A percentile compares a stretch with the other conserved stretches of the same genome.
These are phyloP conservation scores for Colletotrichum sansevieriae DNA, from an alignment of 2,329 filamentous ascomycete genomes.

Conservation along the genomic window DNA sequence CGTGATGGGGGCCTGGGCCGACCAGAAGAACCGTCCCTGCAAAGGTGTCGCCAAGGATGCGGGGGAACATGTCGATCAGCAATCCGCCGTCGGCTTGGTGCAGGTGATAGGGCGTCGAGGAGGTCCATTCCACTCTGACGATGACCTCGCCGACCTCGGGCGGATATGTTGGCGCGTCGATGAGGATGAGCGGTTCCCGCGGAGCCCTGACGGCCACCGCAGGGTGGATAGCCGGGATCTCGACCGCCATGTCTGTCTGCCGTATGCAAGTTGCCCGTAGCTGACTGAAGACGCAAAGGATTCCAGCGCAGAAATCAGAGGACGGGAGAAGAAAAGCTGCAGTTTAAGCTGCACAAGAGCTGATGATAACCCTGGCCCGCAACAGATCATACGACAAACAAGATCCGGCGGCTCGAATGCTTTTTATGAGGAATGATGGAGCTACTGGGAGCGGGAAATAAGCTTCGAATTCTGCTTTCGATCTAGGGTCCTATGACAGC, in stretches of 20 bases:
- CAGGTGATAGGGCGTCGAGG: conserved; percentile 71
- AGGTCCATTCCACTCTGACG: conserved; percentile 68
- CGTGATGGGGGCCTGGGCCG: conserved; percentile 52
- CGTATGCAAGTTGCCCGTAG: background rate
- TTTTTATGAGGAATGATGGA: conserved; percentile 3
- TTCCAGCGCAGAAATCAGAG: background rate
- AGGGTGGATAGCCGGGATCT: conserved; percentile 45
- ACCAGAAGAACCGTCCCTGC: conserved; percentile 67
- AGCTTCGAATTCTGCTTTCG: conserved; percentile 16
- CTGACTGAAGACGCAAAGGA: background rate
- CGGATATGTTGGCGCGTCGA: conserved; percentile 46
- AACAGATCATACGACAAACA: conserved; percentile 2
- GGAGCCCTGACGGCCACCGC: conserved; percentile 45
- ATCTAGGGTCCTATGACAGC: conserved; percentile 38
- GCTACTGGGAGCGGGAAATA: conserved; percentile 8
- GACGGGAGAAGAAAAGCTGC: background rate
- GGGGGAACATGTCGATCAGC: conserved; percentile 61
- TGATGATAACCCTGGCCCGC: background rate
- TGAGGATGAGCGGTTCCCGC: conserved; percentile 45
- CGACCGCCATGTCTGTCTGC: conserved; percentile 24
- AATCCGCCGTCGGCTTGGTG: conserved; percentile 73
- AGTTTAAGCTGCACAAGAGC: background rate
- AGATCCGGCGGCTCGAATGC: background rate
- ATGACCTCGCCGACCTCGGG: conserved; percentile 63
- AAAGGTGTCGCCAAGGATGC: conserved; percentile 63